Conservation (phyloP, 805 yeast genomes). For the Starmerella stigmatis region DNA sequence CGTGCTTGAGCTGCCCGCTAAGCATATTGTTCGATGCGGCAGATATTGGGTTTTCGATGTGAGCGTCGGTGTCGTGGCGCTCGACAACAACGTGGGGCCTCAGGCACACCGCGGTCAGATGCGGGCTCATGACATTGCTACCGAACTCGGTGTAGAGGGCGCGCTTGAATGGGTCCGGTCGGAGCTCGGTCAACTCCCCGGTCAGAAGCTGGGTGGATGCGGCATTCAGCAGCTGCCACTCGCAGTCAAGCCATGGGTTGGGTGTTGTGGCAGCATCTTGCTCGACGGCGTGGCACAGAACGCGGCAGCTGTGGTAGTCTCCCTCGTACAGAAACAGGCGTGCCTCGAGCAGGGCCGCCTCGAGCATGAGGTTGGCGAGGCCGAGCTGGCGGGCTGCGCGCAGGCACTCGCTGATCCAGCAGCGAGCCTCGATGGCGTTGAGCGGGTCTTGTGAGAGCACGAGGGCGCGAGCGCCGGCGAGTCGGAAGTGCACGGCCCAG, state of each 20-base stretch:
- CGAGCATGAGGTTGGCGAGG: neutral
- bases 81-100: neutral
- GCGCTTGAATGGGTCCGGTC: neutral
- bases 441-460: conserved; percentile 4
- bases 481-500: neutral
- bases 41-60: neutral
- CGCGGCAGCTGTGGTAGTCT: neutral
- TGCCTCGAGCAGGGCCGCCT: conserved; percentile 6
- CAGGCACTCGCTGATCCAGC: conserved; percentile 1
- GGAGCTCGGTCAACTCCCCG: neutral
- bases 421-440: conserved; percentile 1
- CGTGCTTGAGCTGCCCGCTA: neutral
- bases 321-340: conserved; percentile 1
- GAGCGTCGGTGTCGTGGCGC: neutral
- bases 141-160: conserved; percentile 12
- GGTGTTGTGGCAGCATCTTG: neutral
- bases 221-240: conserved; percentile 4
- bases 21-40: neutral
- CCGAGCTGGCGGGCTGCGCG: neutral
- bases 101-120: neutral
- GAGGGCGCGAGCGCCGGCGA: neutral
- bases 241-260: neutral
- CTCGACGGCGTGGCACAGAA: conserved; percentile 2
- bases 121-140: neutral
- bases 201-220: neutral